These are phyloP conservation scores for Aureobasidium mangrovei DNA, from an alignment of 2,329 filamentous ascomycete species.

Conservation along the genomic window DNA sequence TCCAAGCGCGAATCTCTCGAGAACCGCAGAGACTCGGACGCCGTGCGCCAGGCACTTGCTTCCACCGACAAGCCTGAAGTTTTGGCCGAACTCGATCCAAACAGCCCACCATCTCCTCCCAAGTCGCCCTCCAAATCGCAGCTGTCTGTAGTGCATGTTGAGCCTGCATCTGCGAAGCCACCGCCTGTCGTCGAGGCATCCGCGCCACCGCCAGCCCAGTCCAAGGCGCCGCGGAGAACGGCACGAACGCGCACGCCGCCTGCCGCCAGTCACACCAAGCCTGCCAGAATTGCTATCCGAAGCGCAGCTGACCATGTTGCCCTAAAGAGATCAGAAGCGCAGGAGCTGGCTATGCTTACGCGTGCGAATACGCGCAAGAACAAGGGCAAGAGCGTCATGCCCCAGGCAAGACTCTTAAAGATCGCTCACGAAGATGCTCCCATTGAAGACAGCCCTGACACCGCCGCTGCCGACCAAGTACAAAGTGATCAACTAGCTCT, in stretches of 20 bases:
- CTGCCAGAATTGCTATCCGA: slow-evolving; percentile 37
- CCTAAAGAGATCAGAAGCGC: slow-evolving; percentile 41
- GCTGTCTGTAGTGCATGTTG: not conserved
- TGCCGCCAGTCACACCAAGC: slow-evolving; percentile 8
- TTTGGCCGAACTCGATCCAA: slow-evolving; percentile 40
- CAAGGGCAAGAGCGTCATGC: slow-evolving; percentile 38
- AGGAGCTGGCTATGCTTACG: slow-evolving; percentile 38
- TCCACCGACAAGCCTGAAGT: slow-evolving; percentile 33
- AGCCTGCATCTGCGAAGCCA: not conserved
- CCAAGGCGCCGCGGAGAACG: not conserved
- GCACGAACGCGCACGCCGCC: slow-evolving; percentile 3
- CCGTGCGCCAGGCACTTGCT: slow-evolving; percentile 38
- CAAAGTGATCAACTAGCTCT: not conserved
- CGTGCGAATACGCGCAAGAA: slow-evolving; percentile 43
- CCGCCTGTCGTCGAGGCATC: not conserved
- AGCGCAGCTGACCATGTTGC: slow-evolving; percentile 35
- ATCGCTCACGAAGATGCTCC: slow-evolving; percentile 27
- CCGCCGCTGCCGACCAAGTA: slow-evolving; percentile 18
- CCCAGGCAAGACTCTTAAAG: slow-evolving; percentile 35
- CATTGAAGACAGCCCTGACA: slow-evolving; percentile 14
- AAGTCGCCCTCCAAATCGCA: slow-evolving; percentile 17
- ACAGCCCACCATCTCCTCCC: slow-evolving; percentile 33
- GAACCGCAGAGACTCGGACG: slow-evolving; percentile 40
- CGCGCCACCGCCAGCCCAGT: not conserved
- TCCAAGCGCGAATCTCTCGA: slow-evolving; percentile 35